A percentile compares a stretch with the other conserved stretches of the same genome.
Conservation (phyloP, 2,329 filamentous ascomycete genomes). For the Claviceps sp. region DNA sequence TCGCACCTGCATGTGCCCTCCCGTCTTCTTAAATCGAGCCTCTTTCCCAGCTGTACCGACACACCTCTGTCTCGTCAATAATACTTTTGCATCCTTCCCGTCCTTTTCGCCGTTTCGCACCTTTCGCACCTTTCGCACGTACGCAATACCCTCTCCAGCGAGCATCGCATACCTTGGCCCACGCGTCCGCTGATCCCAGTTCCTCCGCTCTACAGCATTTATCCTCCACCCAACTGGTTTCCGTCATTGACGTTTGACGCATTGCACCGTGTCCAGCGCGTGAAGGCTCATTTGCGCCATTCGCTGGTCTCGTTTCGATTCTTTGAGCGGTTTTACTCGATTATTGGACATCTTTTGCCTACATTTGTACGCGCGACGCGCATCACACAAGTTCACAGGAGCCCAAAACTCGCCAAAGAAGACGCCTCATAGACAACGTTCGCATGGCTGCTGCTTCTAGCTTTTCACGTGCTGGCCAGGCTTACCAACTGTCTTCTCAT, state of each 20-base stretch:
- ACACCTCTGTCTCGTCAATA: conserved; percentile 2
- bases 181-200: neutral
- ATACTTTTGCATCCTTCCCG: neutral
- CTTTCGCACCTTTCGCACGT: neutral
- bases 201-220: neutral
- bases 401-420: neutral
- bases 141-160: neutral
- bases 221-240: neutral
- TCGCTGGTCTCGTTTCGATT: neutral
- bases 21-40: conserved; percentile 2
- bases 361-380: neutral
- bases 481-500: conserved; percentile 18
- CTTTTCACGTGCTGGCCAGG: conserved; percentile 27
- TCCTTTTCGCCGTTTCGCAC: neutral
- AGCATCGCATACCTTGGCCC: conserved; percentile 1
- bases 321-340: neutral
- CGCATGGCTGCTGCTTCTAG: conserved; percentile 30
- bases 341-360: no score
- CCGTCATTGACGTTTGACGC: neutral
- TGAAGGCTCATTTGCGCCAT: neutral
- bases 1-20: conserved; percentile 5
- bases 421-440: conserved; percentile 14
- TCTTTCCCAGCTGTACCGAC: conserved; percentile 1
- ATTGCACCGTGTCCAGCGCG: neutral
- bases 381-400: neutral